These are phyloP conservation scores for Coemansia sp. DNA, from an alignment of 192 early-diverging fungal genomes.

Conservation along the genomic window DNA sequence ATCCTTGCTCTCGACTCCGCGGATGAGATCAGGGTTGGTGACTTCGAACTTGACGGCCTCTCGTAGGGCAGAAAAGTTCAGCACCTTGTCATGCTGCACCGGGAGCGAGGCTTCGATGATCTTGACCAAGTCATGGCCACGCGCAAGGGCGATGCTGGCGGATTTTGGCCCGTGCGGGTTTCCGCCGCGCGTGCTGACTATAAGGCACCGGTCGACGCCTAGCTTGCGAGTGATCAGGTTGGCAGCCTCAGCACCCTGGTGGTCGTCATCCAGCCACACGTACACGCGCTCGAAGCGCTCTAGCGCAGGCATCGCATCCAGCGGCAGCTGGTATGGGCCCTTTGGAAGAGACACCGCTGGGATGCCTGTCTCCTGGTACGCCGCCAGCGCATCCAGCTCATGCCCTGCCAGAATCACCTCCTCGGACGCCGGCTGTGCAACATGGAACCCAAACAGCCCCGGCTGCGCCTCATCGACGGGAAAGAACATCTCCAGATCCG, in stretches of 20 bases:
- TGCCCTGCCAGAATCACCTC: conserved; percentile 61
- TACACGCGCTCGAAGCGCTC: conserved; percentile 69
- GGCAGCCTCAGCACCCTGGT: conserved; percentile 63
- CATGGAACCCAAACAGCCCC: conserved; percentile 69
- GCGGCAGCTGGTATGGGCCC: conserved; percentile 60
- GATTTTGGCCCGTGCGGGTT: conserved; percentile 56
- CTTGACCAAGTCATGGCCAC: conserved; percentile 36
- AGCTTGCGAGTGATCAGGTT: conserved; percentile 65
- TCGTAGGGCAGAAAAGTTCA: conserved; percentile 62
- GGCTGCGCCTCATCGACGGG: conserved; percentile 56
- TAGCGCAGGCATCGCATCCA: conserved; percentile 60
- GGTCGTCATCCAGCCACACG: conserved; percentile 70
- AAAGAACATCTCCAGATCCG: conserved; percentile 57
- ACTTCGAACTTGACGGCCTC: conserved; percentile 69
- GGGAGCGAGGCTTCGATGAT: conserved; percentile 56
- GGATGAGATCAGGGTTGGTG: conserved; percentile 64
- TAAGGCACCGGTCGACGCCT: conserved; percentile 64
- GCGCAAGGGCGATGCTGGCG: conserved; percentile 57
- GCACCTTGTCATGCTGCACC: conserved; percentile 67
- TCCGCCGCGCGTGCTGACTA: conserved; percentile 56
- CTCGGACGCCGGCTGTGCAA: conserved; percentile 41
- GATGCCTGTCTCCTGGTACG: conserved; percentile 66
- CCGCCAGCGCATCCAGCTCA: conserved; percentile 70
- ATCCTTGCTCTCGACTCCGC: conserved; percentile 64
- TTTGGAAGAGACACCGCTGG: conserved; percentile 62